A percentile compares a stretch with the other conserved stretches of the same genome.
Conservation (phyloP, 2,329 filamentous ascomycete species). For the Stachybotrys elegans region DNA sequence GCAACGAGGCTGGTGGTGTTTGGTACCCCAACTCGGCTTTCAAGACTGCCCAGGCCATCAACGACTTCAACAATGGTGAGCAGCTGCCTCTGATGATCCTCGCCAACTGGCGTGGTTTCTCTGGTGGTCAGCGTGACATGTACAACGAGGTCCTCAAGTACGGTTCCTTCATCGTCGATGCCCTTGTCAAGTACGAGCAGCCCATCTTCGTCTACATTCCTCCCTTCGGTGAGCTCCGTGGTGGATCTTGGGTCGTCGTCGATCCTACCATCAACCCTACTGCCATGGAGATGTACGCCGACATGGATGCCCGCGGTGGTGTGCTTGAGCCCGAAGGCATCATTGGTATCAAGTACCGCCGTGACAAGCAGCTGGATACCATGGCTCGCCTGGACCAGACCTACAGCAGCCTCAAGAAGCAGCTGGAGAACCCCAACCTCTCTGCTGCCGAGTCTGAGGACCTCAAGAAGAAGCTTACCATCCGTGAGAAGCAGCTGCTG, state of each 20-base stretch:
- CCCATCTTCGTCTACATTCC: constrained; percentile 99
- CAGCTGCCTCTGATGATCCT: constrained; percentile 98
- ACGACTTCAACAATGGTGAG: constrained; percentile 98
- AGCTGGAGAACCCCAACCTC: constrained; percentile 58
- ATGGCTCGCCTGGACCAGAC: constrained; percentile 89
- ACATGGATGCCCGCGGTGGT: constrained; percentile 90
- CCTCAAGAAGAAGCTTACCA: constrained; percentile 78
- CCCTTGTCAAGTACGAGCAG: constrained; percentile 96
- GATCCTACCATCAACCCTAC: constrained; percentile 97
- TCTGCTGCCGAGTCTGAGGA: constrained; percentile 68
- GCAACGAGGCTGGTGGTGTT: constrained; percentile 92
- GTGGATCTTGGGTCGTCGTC: constrained; percentile 98
- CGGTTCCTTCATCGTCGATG: constrained; percentile 97
- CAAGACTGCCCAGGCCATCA: constrained; percentile 98
- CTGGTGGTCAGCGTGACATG: constrained; percentile 98
- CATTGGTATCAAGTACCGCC: constrained; percentile 96
- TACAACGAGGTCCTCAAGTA: constrained; percentile 99
- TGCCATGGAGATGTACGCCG: constrained; percentile 99
- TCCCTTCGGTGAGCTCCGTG: constrained; percentile 91
- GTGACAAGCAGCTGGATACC: constrained; percentile 93
- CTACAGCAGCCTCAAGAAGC: constrained; percentile 80
- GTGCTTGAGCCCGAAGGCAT: constrained; percentile 98
- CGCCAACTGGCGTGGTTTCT: constrained; percentile 99
- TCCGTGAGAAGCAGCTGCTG: constrained; percentile 81
- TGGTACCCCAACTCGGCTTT: constrained; percentile 99